Base-by-base conservation (phyloP, 1,139 yeast species). In the Pichia sp. region DNA sequence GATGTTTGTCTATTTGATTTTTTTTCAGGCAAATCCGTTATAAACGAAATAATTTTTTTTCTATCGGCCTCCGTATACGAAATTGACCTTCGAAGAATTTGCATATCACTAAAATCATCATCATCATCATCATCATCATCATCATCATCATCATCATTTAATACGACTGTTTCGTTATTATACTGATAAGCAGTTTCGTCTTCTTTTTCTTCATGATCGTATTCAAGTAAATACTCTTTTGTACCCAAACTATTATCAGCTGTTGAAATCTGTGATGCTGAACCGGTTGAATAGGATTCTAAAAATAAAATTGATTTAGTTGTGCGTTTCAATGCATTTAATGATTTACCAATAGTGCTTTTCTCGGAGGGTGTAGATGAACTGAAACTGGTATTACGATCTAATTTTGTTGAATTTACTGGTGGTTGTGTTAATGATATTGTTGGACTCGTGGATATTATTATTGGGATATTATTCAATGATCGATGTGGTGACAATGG, bases 281-380 rank as follows among this genome's bases (percentile, higher is more conserved):
- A 26, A 23, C 39, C 38, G 12, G 30, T 34, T 7, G 49, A 46
- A 11, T 36, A 39, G 5, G 54, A 40, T 7, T 59, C 61, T n/a
- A 51, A 35, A 27, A 55, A 47, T n/a, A 59, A 30, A 5, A 58
- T 42, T 3, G 60, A 56, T 33, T 50, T 57, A 3, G 60, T 55
- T 7, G 55, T 53, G 28, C 46, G 45, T 33, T 51, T 54, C 24
- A 59, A 39, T 7, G 47, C 53, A 27, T 46, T 37, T 4, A 56
- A 32, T 4, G 61, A 56, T 43, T 51, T 46, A 8, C 54, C 49
- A 7, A 53, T 35, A 1, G 55, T 37, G 30, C 56, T 46, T 28
- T 46, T 54, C 3, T 55, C 60, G 0, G 56, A 51, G 23, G 39
- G 40, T 7, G 39, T 37, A 5, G 51, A 45, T 2, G 47, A 40